phyloP scores from a whole-genome alignment of 768 basidiomycete genomes.

The Trametes maxima region DNA sequence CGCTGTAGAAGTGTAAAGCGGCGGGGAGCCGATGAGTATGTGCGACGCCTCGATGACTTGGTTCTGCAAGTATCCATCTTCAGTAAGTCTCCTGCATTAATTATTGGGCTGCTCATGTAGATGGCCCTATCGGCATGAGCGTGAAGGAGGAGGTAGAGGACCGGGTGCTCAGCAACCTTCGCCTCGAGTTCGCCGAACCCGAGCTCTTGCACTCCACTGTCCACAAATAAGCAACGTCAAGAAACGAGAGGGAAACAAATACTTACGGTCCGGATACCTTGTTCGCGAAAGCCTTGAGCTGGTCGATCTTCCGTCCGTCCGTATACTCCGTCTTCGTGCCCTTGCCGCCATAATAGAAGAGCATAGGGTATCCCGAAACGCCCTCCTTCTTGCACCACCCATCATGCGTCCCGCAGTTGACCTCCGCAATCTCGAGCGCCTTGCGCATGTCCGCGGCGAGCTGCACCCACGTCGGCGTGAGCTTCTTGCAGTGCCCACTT shows the following conservation, averaged over 20 bases:
- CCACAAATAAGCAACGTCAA: neutral
- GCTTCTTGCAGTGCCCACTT: slow-evolving; percentile 96
- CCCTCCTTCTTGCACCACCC: slow-evolving; percentile 65
- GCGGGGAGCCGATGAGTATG: slow-evolving; percentile 50
- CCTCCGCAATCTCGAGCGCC: slow-evolving; percentile 77
- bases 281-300: slow-evolving; percentile 72
- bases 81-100: neutral
- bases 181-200: slow-evolving; percentile 46
- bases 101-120: slow-evolving; percentile 33
- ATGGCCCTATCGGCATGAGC: slow-evolving; percentile 34
- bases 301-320: slow-evolving; percentile 69
- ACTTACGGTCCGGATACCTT: slow-evolving; percentile 76
- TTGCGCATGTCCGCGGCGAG: slow-evolving; percentile 72
- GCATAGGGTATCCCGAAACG: slow-evolving; percentile 82
- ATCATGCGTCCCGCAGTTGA: slow-evolving; percentile 83
- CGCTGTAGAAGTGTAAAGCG: slow-evolving; percentile 47
- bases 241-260: neutral
- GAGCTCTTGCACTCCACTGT: slow-evolving; percentile 44
- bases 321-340: slow-evolving; percentile 74
- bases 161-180: slow-evolving; percentile 48
- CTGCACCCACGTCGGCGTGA: slow-evolving; percentile 80
- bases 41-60: slow-evolving; percentile 59
- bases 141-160: slow-evolving; percentile 63
- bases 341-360: slow-evolving; percentile 61
- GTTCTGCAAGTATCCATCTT: slow-evolving; percentile 37